Evolutionary conservation across 192 early-diverging fungal genomes (phyloP), one percentile per base, ranked within the genome.

Genomic region (Chytriomyces confervae): DNA sequence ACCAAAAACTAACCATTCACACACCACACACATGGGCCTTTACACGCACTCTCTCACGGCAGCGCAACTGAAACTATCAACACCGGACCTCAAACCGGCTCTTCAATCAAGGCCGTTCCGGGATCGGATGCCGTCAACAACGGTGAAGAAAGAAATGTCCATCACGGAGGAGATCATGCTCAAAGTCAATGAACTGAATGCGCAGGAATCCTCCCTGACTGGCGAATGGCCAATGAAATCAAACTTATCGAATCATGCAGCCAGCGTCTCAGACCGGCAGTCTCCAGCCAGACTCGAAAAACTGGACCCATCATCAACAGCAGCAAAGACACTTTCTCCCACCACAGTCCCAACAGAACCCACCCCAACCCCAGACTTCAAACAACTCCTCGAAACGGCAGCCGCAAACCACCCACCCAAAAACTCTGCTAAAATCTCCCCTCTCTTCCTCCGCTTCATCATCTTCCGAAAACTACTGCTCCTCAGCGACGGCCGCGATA

Each of bases 401-500:
- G 5, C 53, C 36, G 36, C 36, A 36, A 57, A 57, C 66, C 8
- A 47, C 6, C 47, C 66, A 68, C 4, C 8, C 9, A 0, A 2
- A 1, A 47, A n/a, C 63, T 27, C 27, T 8, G 3, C 36, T 2
- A 36, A 36, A 36, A 4, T 36, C 36, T 36, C 36, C 36, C 11
- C 24, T 5, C 20, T 76, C 72, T 65, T 83, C 50, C 13, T 81
- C 13, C 63, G 70, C 0, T 18, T 79, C 29, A 63, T 86, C 9
- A 72, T 91, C 53, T 80, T 94, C 24, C 86, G 89, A 45, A 88
- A 89, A 67, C 79, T 93, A 13, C 84, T 94, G 7, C 84, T 88
- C 24, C 77, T 92, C 20, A 88, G 91, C 63, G 95, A 96, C 71
- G 95, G 95, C 45, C 88, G 95, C 16, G 95, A 96, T 84, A 96